Conservation (phyloP, 306 rosid species). For the Dalbergia oliveri region DNA sequence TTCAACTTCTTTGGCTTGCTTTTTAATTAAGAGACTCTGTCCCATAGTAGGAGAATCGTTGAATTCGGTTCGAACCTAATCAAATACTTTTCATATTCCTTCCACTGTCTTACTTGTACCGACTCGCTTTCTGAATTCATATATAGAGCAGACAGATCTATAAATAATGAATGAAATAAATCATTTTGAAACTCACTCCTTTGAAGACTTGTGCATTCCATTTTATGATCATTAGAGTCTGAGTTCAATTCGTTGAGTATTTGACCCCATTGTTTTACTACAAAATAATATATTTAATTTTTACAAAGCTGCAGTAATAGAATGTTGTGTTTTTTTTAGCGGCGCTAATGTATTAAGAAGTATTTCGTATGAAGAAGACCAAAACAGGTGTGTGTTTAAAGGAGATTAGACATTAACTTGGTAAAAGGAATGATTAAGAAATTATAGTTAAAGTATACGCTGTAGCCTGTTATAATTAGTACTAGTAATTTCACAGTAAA, state of each 20-base stretch:
- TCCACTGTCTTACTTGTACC: not conserved
- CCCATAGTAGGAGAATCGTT: conserved; percentile 8
- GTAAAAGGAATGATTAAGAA: too few relatives aligned
- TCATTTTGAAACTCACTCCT: not conserved
- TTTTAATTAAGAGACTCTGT: conserved; percentile 6
- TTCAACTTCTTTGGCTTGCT: not conserved
- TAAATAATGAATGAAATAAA: not conserved
- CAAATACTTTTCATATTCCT: not conserved
- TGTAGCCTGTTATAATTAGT: too few relatives aligned
- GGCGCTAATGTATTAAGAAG: not conserved
- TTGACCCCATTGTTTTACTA: not conserved
- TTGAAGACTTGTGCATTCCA: not conserved
- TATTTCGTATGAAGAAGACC: not conserved
- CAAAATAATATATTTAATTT: not conserved
- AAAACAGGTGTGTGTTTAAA: too few relatives aligned
- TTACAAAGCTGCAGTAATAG: not conserved
- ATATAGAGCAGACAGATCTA: not conserved
- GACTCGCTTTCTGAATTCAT: not conserved
- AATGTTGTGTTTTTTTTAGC: not conserved
- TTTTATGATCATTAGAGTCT: not conserved
- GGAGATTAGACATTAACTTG: too few relatives aligned
- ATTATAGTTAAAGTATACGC: too few relatives aligned
- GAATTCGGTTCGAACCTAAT: conserved; percentile 36
- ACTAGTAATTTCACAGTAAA: too few relatives aligned
- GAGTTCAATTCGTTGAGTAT: not conserved